Conservation (phyloP, 345 rosid species). For the Leavenworthia alabamica region DNA sequence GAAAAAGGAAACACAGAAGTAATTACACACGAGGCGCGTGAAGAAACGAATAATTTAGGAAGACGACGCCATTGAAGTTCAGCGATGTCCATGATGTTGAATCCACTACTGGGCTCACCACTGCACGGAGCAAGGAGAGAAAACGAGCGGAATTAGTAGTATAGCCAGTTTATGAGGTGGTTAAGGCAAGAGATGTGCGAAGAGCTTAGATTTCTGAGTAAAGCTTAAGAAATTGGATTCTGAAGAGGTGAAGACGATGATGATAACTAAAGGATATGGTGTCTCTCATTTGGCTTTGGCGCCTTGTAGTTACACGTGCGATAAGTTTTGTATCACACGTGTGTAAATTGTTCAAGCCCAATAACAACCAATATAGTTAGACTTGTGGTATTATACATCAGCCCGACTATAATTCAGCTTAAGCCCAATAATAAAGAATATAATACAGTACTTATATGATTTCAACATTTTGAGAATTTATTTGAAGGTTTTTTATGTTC, state of each 20-base stretch:
- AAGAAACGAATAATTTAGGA: slow-evolving; percentile 30
- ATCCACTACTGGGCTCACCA: slow-evolving; percentile 20
- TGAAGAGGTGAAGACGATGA: slow-evolving; percentile 13
- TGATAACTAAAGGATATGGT: slow-evolving; percentile 35
- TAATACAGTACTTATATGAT: too few relatives aligned
- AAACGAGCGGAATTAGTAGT: slow-evolving; percentile 2
- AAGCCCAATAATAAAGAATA: not conserved
- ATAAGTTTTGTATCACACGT: not conserved
- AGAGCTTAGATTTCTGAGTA: not conserved
- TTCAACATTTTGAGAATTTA: not conserved
- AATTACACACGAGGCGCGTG: slow-evolving; percentile 37
- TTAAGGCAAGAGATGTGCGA: not conserved
- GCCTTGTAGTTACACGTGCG: slow-evolving; percentile 26
- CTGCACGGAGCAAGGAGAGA: not conserved
- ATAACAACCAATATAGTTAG: not conserved
- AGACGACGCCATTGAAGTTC: slow-evolving; percentile 38
- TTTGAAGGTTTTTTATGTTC: too few relatives aligned
- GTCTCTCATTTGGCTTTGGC: slow-evolving; percentile 18
- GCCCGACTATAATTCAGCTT: not conserved
- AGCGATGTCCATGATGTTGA: slow-evolving; percentile 45
- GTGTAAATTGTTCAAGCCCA: not conserved
- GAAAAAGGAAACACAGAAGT: slow-evolving; percentile 37
- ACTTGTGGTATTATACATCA: not conserved
- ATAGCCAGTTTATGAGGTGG: not conserved
- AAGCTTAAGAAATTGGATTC: slow-evolving; percentile 16